These are phyloP conservation scores for Nakazawaea pomicola DNA, from an alignment of 805 yeast species.

Conservation along the genomic window DNA sequence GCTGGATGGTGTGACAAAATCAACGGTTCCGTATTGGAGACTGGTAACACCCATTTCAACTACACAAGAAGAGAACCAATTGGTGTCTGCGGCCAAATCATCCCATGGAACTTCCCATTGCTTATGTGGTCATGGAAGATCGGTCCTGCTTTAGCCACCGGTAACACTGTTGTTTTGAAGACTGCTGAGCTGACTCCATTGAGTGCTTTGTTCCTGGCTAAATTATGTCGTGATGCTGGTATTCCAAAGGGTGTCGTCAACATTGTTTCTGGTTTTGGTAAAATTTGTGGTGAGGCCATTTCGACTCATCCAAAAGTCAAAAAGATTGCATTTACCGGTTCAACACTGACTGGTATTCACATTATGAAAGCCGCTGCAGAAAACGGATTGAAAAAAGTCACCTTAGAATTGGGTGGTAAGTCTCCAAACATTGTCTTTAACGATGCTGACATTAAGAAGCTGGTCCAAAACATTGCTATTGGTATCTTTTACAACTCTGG, in stretches of 20 bases:
- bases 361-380: slow-evolving; percentile 80
- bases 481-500: slow-evolving; percentile 95
- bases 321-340: slow-evolving; percentile 67
- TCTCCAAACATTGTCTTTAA: slow-evolving; percentile 87
- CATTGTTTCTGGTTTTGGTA: slow-evolving; percentile 59
- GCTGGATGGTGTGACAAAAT: slow-evolving; percentile 54
- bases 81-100: slow-evolving; percentile 68
- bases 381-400: slow-evolving; percentile 80
- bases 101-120: slow-evolving; percentile 72
- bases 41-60: slow-evolving; percentile 44
- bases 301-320: slow-evolving; percentile 52
- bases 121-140: slow-evolving; percentile 66
- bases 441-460: slow-evolving; percentile 75
- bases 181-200: slow-evolving; percentile 65
- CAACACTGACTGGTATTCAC: slow-evolving; percentile 68
- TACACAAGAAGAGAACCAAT: slow-evolving; percentile 58
- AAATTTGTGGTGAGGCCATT: slow-evolving; percentile 54
- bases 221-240: slow-evolving; percentile 51
- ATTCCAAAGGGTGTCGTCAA: slow-evolving; percentile 63
- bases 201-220: slow-evolving; percentile 54
- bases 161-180: slow-evolving; percentile 59
- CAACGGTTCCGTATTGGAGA: slow-evolving; percentile 41
- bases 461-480: slow-evolving; percentile 67
- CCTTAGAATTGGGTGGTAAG: slow-evolving; percentile 95
- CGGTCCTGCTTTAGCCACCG: slow-evolving; percentile 65